Evolutionary conservation across 805 yeast species (phyloP).

Genomic region (Scheffersomyces amazonensis): DNA sequence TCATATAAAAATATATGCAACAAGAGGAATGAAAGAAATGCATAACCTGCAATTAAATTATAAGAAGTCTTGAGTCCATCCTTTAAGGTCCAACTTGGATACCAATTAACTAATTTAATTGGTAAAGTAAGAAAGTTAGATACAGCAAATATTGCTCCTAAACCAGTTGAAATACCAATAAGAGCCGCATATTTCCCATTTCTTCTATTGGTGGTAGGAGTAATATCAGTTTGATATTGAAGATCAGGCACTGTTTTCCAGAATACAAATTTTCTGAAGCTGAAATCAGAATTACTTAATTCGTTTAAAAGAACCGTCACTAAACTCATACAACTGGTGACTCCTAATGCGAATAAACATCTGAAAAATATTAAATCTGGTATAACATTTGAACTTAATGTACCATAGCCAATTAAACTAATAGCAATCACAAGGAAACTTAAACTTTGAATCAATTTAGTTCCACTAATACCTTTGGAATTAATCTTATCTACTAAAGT

Average conservation of each 20-base stretch:
- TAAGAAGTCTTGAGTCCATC: constrained; percentile 49
- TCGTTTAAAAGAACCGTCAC: constrained; percentile 60
- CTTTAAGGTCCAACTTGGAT: constrained; percentile 34
- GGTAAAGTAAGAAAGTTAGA: constrained; percentile 56
- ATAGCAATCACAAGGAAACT: constrained; percentile 50
- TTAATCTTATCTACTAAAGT: constrained; percentile 55
- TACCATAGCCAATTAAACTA: constrained; percentile 48
- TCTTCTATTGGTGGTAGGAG: constrained; percentile 7
- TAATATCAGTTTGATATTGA: constrained; percentile 12
- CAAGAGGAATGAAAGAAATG: constrained; percentile 36
- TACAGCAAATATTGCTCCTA: constrained; percentile 68
- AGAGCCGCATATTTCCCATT: constrained; percentile 57
- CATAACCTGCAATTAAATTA: constrained; percentile 41
- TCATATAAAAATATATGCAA: constrained; percentile 47
- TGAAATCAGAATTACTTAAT: constrained; percentile 44
- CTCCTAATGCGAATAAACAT: constrained; percentile 59
- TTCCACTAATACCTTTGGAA: constrained; percentile 36
- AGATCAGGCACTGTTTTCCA: constrained; percentile 15
- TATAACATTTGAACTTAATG: constrained; percentile 29
- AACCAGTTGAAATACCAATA: constrained; percentile 60
- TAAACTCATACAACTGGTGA: constrained; percentile 53
- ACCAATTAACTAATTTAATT: constrained; percentile 38
- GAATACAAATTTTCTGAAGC: constrained; percentile 21
- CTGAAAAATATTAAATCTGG: constrained; percentile 46
- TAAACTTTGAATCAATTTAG: constrained; percentile 47